Percentiles rank a stretch among this genome's conserved stretches.
Conservation (phyloP, 495 filamentous ascomycete genomes). For the Podospora didyma region DNA sequence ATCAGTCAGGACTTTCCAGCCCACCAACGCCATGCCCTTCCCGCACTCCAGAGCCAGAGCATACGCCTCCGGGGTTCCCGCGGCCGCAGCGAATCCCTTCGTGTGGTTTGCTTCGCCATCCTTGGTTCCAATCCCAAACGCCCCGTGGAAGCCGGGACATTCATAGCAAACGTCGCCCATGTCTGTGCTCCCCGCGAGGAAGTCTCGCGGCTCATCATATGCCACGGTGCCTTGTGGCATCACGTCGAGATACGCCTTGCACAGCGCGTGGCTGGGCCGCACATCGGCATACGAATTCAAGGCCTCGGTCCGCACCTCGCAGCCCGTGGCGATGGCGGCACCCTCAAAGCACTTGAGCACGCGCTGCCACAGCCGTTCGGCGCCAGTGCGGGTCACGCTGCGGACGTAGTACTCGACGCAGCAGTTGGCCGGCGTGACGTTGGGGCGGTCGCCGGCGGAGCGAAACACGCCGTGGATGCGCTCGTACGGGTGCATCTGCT, state of each 20-base stretch:
- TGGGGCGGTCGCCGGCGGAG: conserved; percentile 26
- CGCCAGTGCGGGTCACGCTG: conserved; percentile 37
- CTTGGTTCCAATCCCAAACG: conserved; percentile 47
- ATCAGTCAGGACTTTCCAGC: conserved; percentile 45
- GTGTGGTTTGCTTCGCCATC: conserved; percentile 50
- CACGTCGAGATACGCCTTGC: conserved; percentile 45
- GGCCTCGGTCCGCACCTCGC: conserved; percentile 44
- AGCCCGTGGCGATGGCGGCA: conserved; percentile 53
- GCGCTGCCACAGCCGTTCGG: conserved; percentile 44
- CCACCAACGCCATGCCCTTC: conserved; percentile 54
- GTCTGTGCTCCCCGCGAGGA: conserved; percentile 40
- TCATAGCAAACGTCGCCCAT: conserved; percentile 56
- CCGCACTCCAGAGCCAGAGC: conserved; percentile 45
- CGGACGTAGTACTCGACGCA: conserved; percentile 55
- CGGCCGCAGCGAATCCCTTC: conserved; percentile 49
- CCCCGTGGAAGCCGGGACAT: conserved; percentile 55
- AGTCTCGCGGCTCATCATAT: conserved; percentile 36
- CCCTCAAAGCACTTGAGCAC: conserved; percentile 55
- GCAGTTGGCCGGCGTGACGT: conserved; percentile 52
- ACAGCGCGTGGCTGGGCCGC: conserved; percentile 44
- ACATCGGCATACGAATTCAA: conserved; percentile 52
- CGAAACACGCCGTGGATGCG: conserved; percentile 30
- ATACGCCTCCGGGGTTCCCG: conserved; percentile 47
- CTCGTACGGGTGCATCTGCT: conserved; percentile 48
- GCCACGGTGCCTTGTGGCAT: conserved; percentile 41